Conservation (phyloP, 2,329 filamentous ascomycete genomes). For the Colletotrichum endophyticum region DNA sequence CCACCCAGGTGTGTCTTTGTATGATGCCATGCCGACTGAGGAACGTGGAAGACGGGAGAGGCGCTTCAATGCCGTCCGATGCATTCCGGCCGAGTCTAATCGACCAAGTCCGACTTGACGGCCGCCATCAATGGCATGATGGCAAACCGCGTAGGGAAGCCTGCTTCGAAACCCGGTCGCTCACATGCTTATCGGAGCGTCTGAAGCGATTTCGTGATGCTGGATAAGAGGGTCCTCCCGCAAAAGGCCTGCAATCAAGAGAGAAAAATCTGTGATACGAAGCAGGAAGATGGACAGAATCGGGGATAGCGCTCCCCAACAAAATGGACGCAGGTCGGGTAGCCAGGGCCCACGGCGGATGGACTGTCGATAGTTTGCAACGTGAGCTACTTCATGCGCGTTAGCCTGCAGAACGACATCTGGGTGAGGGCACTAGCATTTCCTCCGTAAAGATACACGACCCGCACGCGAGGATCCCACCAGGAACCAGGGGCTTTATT, state of each 20-base stretch:
- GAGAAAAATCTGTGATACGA: slow-evolving; percentile 1
- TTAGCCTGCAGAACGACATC: neutral
- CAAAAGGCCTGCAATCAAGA: neutral
- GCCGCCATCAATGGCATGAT: neutral
- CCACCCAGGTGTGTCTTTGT: neutral
- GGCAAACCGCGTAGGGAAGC: neutral
- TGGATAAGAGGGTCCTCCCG: slow-evolving; percentile 4
- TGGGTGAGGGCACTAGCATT: neutral
- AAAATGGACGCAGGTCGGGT: slow-evolving; percentile 14
- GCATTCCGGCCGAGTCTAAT: neutral
- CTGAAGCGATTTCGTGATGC: neutral
- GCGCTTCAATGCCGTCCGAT: neutral
- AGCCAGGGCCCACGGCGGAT: slow-evolving; percentile 6
- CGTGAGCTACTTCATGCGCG: neutral
- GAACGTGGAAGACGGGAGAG: neutral
- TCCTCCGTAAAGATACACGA: neutral
- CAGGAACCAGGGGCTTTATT: slow-evolving; percentile 2
- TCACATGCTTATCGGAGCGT: neutral
- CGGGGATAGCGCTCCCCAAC: slow-evolving; percentile 18
- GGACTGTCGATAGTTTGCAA: neutral
- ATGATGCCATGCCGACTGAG: neutral
- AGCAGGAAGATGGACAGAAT: neutral
- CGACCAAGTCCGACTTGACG: neutral
- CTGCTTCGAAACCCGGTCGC: neutral
- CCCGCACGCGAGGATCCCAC: neutral